Conservation (phyloP, 2,329 filamentous ascomycete genomes). For the Aureobasidium lini region DNA sequence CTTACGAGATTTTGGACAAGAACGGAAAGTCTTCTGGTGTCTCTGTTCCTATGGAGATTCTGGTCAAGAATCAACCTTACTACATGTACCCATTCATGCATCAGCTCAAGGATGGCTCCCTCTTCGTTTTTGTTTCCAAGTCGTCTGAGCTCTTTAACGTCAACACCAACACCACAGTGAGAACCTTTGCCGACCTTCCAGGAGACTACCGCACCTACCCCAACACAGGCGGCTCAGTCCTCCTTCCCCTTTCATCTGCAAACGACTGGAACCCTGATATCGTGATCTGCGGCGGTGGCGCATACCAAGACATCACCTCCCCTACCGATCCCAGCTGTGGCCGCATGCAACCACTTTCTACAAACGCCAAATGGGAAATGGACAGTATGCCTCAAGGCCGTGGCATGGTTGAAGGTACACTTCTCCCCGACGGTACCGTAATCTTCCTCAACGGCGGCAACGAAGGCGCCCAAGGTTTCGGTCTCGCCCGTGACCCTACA, state of each 20-base stretch:
- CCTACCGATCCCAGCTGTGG: slow-evolving; percentile 56
- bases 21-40: slow-evolving; percentile 26
- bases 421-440: slow-evolving; percentile 54
- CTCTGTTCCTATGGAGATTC: slow-evolving; percentile 52
- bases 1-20: slow-evolving; percentile 15
- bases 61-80: slow-evolving; percentile 56
- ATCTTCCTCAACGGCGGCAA: slow-evolving; percentile 54
- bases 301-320: slow-evolving; percentile 37
- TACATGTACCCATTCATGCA: slow-evolving; percentile 62
- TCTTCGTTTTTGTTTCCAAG: slow-evolving; percentile 48
- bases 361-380: slow-evolving; percentile 47
- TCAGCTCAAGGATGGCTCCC: slow-evolving; percentile 47
- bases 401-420: slow-evolving; percentile 51
- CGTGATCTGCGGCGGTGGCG: slow-evolving; percentile 57
- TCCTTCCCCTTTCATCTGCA: slow-evolving; percentile 55
- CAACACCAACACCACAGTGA: slow-evolving; percentile 49
- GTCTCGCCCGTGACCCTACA: slow-evolving; percentile 47
- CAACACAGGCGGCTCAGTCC: slow-evolving; percentile 54
- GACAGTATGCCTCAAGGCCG: slow-evolving; percentile 43
- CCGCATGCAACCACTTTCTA: slow-evolving; percentile 51
- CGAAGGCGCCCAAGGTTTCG: slow-evolving; percentile 53
- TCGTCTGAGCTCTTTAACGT: slow-evolving; percentile 60
- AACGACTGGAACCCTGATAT: slow-evolving; percentile 56
- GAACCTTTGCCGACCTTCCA: slow-evolving; percentile 56
- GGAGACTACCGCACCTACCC: slow-evolving; percentile 58